Evolutionary conservation across 805 yeast species (phyloP).

Genomic region (Cyberlindnera maritima): DNA sequence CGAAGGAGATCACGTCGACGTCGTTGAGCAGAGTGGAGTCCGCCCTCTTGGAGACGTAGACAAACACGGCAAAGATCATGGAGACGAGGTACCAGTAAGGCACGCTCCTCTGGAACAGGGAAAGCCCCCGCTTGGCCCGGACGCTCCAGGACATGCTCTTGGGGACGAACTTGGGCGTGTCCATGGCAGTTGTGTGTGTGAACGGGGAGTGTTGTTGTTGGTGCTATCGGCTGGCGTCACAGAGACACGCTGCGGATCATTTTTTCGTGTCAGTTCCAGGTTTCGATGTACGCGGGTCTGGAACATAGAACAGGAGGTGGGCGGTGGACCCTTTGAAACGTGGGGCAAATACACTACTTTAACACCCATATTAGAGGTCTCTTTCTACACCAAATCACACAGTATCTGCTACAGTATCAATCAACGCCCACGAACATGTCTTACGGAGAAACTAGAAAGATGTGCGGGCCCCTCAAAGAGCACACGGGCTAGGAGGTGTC

Average conservation of each 20-base stretch:
- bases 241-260: background rate
- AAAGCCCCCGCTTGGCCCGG: conserved; percentile 5
- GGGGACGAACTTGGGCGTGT: conserved; percentile 8
- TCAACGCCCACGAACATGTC: background rate
- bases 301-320: no score
- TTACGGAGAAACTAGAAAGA: background rate
- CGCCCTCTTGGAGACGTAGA: conserved; percentile 13
- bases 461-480: conserved; percentile 21
- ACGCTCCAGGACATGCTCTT: conserved; percentile 7
- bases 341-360: no score
- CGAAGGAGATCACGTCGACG: conserved; percentile 15
- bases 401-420: no score
- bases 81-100: conserved; percentile 23
- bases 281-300: background rate
- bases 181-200: conserved; percentile 1
- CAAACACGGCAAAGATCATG: conserved; percentile 21
- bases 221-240: no score
- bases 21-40: conserved; percentile 10
- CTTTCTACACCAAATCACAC: no score
- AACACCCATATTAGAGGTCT: no score
- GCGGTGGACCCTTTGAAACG: no score
- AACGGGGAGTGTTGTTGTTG: background rate
- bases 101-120: conserved; percentile 12
- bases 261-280: background rate
- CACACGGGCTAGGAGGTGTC: conserved; percentile 7